These are phyloP conservation scores for Aspergillus conjunctus DNA, from an alignment of 495 filamentous ascomycete species.

Conservation along the genomic window DNA sequence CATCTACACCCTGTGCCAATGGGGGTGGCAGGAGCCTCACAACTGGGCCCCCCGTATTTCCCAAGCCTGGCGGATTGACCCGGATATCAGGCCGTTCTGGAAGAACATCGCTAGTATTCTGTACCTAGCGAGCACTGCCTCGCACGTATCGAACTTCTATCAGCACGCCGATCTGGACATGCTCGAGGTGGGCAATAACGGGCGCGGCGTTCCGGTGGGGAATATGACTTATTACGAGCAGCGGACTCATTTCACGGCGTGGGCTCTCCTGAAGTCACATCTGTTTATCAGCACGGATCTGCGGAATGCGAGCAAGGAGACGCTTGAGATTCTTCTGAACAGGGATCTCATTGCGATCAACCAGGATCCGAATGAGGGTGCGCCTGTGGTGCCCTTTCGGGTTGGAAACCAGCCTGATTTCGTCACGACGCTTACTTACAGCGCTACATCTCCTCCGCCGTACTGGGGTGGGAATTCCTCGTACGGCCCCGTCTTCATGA, in stretches of 20 bases:
- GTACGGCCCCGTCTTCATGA: conserved; percentile 3
- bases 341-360: conserved; percentile 6
- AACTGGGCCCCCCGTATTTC: background rate
- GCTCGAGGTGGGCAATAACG: conserved; percentile 5
- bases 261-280: conserved; percentile 7
- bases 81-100: conserved; percentile 2
- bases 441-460: background rate
- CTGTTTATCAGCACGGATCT: conserved; percentile 5
- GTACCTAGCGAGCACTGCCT: background rate
- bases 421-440: background rate
- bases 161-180: conserved; percentile 3
- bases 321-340: conserved; percentile 1
- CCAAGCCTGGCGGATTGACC: conserved; percentile 6
- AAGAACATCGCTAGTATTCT: conserved; percentile 1
- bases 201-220: background rate
- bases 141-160: background rate
- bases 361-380: conserved; percentile 5
- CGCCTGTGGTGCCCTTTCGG: background rate
- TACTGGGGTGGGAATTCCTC: conserved; percentile 5
- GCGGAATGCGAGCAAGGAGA: background rate
- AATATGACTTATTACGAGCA: conserved; percentile 8
- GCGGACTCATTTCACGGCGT: conserved; percentile 6
- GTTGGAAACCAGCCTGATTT: background rate
- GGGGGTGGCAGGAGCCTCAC: conserved; percentile 6
- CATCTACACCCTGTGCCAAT: conserved; percentile 8